A percentile compares a stretch with the other conserved stretches of the same genome.
Evolutionary conservation across 2,329 filamentous ascomycete species (phyloP).

Genomic region (Cadophora sp.): DNA sequence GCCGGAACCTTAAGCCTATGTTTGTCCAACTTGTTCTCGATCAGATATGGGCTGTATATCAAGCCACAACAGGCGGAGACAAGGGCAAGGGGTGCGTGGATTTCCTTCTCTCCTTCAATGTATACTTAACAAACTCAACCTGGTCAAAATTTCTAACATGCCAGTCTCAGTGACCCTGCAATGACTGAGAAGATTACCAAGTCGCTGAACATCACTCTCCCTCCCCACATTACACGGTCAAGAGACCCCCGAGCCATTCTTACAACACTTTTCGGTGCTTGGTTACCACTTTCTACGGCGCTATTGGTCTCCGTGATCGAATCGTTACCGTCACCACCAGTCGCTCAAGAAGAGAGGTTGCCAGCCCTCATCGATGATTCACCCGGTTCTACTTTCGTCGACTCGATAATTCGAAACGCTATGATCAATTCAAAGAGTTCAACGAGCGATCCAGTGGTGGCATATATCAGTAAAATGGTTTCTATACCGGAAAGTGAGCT

Average conservation of each 20-base stretch:
- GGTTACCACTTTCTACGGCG: slow-evolving; percentile 92
- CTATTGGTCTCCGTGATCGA: slow-evolving; percentile 93
- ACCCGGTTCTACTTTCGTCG: slow-evolving; percentile 76
- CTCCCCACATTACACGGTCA: slow-evolving; percentile 83
- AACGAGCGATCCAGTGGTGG: slow-evolving; percentile 79
- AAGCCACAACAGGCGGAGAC: slow-evolving; percentile 83
- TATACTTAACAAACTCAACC: slow-evolving; percentile 28
- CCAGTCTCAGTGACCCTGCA: slow-evolving; percentile 66
- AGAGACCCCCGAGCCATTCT: slow-evolving; percentile 84
- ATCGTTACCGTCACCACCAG: slow-evolving; percentile 82
- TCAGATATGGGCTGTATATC: slow-evolving; percentile 94
- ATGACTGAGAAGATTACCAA: slow-evolving; percentile 95
- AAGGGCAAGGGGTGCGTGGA: slow-evolving; percentile 77
- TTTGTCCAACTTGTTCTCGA: slow-evolving; percentile 97
- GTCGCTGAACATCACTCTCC: slow-evolving; percentile 82
- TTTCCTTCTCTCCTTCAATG: slow-evolving; percentile 46
- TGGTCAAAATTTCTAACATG: slow-evolving; percentile 41
- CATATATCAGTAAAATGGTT: slow-evolving; percentile 98
- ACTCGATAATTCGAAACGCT: slow-evolving; percentile 73
- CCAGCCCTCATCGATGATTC: slow-evolving; percentile 81
- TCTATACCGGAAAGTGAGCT: slow-evolving; percentile 92
- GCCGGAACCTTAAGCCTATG: slow-evolving; percentile 89
- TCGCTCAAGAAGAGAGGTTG: slow-evolving; percentile 80
- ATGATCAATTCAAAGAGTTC: slow-evolving; percentile 81
- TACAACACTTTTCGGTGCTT: slow-evolving; percentile 84